phyloP scores from a whole-genome alignment of 352 stramenopile species.

The Phytophthora palmivora region DNA sequence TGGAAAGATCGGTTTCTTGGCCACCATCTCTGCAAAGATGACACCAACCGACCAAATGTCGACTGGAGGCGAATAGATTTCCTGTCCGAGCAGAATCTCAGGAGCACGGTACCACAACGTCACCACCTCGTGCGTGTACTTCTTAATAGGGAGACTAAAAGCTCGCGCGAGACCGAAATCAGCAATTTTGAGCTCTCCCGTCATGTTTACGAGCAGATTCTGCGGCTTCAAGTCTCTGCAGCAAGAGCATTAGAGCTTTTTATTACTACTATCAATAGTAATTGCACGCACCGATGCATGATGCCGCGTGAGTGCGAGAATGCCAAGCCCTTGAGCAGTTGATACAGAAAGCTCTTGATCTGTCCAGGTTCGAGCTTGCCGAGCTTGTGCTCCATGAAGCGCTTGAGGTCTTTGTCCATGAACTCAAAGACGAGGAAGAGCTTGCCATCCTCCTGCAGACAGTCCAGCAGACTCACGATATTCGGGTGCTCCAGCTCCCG shows the following conservation, averaged over 20 bases:
- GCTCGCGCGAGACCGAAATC: slow-evolving; percentile 98
- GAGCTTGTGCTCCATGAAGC: slow-evolving; percentile 93
- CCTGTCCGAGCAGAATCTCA: slow-evolving; percentile 97
- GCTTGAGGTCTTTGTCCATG: slow-evolving; percentile 98
- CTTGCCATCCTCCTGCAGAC: slow-evolving; percentile 94
- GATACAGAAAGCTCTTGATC: slow-evolving; percentile 87
- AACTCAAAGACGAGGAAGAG: slow-evolving; percentile 99
- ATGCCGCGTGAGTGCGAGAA: slow-evolving; percentile 90
- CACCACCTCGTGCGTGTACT: slow-evolving; percentile 98
- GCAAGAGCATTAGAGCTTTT: background rate
- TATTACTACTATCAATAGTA: background rate
- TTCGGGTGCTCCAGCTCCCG: slow-evolving; percentile 98
- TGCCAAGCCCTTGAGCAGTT: slow-evolving; percentile 86
- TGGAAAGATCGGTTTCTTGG: slow-evolving; percentile 83
- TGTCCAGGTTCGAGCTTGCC: slow-evolving; percentile 62
- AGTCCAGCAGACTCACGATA: slow-evolving; percentile 97
- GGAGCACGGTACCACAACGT: slow-evolving; percentile 99
- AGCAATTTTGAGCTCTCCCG: slow-evolving; percentile 97
- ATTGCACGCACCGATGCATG: slow-evolving; percentile 77
- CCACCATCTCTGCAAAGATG: slow-evolving; percentile 89
- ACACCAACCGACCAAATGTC: slow-evolving; percentile 90
- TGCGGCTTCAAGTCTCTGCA: slow-evolving; percentile 97
- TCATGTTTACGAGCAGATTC: slow-evolving; percentile 96
- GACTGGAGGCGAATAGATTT: slow-evolving; percentile 88
- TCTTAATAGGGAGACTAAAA: slow-evolving; percentile 97